Percentiles rank a stretch among this genome's conserved stretches.
Evolutionary conservation across 2,329 filamentous ascomycete genomes (phyloP).

Genomic region (Rhynchosporium graminicola): DNA sequence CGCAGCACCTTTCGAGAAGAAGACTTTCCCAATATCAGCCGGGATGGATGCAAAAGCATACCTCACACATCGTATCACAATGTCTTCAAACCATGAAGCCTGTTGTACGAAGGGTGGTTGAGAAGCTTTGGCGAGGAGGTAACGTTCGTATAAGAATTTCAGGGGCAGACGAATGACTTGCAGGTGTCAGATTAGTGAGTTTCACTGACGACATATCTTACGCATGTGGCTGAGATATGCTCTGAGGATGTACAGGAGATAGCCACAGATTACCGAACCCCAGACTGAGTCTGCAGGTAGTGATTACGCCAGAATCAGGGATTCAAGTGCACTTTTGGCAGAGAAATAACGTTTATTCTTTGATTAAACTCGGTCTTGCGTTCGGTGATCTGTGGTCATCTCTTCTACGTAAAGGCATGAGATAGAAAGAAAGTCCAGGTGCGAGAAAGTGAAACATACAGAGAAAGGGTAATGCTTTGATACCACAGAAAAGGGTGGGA

Average conservation of each 20-base stretch:
- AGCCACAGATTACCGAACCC: not conserved
- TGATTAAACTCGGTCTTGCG: too few relatives aligned
- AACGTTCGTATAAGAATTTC: slow-evolving; percentile 59
- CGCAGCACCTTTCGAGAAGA: slow-evolving; percentile 74
- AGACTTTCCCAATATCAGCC: slow-evolving; percentile 68
- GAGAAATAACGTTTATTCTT: too few relatives aligned
- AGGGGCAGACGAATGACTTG: slow-evolving; percentile 60
- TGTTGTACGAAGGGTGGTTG: slow-evolving; percentile 65
- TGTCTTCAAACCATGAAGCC: slow-evolving; percentile 73
- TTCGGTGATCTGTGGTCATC: too few relatives aligned
- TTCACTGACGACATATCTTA: slow-evolving; percentile 16
- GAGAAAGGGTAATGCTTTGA: slow-evolving; percentile 69
- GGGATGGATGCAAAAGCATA: slow-evolving; percentile 76
- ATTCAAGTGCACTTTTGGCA: too few relatives aligned
- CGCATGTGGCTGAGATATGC: not conserved
- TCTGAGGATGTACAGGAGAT: not conserved
- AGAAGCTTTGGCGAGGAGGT: slow-evolving; percentile 47
- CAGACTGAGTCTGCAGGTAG: too few relatives aligned
- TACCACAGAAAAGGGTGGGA: slow-evolving; percentile 55
- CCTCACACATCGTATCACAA: slow-evolving; percentile 75
- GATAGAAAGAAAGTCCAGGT: too few relatives aligned
- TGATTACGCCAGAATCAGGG: too few relatives aligned
- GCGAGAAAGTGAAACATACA: slow-evolving; percentile 45
- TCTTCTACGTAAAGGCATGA: too few relatives aligned
- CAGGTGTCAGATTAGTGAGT: slow-evolving; percentile 18